phyloP scores from a whole-genome alignment of 2,329 filamentous ascomycete genomes.

The Fusarium drepaniforme region DNA sequence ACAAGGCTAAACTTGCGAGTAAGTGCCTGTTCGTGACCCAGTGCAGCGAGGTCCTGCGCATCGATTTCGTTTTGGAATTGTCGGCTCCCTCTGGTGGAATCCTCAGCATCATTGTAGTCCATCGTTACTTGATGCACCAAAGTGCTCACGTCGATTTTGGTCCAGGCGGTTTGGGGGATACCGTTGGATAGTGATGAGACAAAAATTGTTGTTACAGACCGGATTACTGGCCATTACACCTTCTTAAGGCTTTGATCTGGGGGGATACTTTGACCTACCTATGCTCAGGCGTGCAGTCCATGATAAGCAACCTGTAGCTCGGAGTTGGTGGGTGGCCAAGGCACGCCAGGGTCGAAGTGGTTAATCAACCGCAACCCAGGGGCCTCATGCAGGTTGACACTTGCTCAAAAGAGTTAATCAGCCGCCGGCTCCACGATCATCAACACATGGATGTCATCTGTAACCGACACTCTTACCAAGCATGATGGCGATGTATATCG shows the following conservation, averaged over 20 bases:
- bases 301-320: background rate
- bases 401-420: background rate
- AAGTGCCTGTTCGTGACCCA: background rate
- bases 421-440: background rate
- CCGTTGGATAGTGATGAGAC: background rate
- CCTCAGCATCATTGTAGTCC: background rate
- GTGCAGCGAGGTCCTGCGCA: background rate
- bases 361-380: background rate
- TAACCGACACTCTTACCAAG: background rate
- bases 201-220: background rate
- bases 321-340: background rate
- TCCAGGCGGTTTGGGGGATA: background rate
- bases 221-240: background rate
- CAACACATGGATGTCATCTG: background rate
- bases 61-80: background rate
- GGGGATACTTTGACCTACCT: background rate
- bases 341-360: background rate
- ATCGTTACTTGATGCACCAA: background rate
- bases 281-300: background rate
- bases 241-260: background rate
- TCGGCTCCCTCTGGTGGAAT: background rate
- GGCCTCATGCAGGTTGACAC: background rate
- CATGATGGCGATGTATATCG: background rate
- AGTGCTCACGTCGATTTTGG: background rate
- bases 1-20: background rate